phyloP scores from a whole-genome alignment of 2,329 filamentous ascomycete genomes.

The Rhexocercosporidium sp. region DNA sequence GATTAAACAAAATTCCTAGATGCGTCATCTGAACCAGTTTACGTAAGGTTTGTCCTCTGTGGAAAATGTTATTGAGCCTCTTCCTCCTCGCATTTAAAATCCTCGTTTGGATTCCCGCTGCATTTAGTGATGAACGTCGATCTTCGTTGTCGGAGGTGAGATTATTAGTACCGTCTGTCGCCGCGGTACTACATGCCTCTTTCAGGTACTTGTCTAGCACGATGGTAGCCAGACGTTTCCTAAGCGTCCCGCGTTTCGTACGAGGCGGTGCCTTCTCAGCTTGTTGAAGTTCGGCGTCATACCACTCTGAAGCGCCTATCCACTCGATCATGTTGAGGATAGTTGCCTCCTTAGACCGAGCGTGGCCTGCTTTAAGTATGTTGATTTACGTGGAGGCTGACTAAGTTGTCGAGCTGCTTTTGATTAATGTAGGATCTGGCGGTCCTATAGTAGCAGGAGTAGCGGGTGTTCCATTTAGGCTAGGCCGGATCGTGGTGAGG shows the following conservation, averaged over 20 bases:
- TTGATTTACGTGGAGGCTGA: slow-evolving; percentile 20
- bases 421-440: slow-evolving; percentile 13
- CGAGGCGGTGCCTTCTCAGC: slow-evolving; percentile 19
- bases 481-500: slow-evolving; percentile 13
- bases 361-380: slow-evolving; percentile 20
- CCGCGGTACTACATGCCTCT: slow-evolving; percentile 7
- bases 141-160: slow-evolving; percentile 19
- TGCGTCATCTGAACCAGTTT: slow-evolving; percentile 21
- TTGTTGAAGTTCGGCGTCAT: slow-evolving; percentile 19
- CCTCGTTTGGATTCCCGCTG: slow-evolving; percentile 19
- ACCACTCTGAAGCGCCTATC: slow-evolving; percentile 22
- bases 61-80: slow-evolving; percentile 22
- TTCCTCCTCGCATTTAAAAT: slow-evolving; percentile 23
- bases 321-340: slow-evolving; percentile 27
- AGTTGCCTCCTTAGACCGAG: slow-evolving; percentile 20
- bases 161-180: background rate
- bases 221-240: slow-evolving; percentile 25
- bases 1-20: slow-evolving; percentile 27
- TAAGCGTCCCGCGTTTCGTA: slow-evolving; percentile 20
- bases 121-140: slow-evolving; percentile 17
- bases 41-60: slow-evolving; percentile 25
- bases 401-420: slow-evolving; percentile 19
- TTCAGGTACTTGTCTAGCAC: slow-evolving; percentile 26
- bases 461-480: slow-evolving; percentile 9
- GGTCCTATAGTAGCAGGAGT: slow-evolving; percentile 8